Conservation (phyloP, 768 basidiomycete genomes). For the Xerocomellus dryophilus region DNA sequence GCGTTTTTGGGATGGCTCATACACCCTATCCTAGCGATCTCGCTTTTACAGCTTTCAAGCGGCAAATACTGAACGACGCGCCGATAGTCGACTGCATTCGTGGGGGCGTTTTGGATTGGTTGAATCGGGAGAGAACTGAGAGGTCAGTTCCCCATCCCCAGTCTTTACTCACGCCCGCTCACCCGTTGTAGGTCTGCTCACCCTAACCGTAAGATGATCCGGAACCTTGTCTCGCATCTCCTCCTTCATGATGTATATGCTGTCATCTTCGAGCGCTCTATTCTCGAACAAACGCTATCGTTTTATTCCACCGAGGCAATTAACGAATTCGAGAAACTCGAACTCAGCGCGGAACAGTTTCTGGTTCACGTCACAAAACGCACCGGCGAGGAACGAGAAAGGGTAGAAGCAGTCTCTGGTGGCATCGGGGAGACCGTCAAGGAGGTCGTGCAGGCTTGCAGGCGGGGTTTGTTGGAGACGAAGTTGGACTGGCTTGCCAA, state of each 20-base stretch:
- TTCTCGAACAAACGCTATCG: conserved; percentile 46
- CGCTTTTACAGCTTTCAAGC: conserved; percentile 53
- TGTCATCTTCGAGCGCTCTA: conserved; percentile 52
- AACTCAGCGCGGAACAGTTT: conserved; percentile 46
- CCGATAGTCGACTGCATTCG: conserved; percentile 44
- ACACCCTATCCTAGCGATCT: conserved; percentile 41
- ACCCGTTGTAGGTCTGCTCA: conserved; percentile 36
- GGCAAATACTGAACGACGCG: conserved; percentile 48
- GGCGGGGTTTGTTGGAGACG: conserved; percentile 47
- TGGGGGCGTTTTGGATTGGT: conserved; percentile 47
- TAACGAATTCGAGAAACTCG: conserved; percentile 32
- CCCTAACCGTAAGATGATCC: conserved; percentile 41
- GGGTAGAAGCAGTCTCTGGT: conserved; percentile 48
- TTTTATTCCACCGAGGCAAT: conserved; percentile 57
- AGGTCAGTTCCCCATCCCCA: conserved; percentile 23
- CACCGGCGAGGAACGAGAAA: conserved; percentile 55
- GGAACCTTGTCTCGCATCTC: conserved; percentile 55
- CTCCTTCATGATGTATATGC: conserved; percentile 54
- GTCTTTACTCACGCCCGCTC: neutral
- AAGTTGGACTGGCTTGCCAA: conserved; percentile 44
- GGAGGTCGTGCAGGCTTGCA: conserved; percentile 50
- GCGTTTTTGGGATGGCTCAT: neutral
- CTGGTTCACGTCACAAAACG: conserved; percentile 46
- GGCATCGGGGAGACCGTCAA: conserved; percentile 46
- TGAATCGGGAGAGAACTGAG: conserved; percentile 50